Evolutionary conservation across 2,329 filamentous ascomycete genomes (phyloP), one percentile per base, ranked within the genome.

Genomic region (Mycocentrospora acerina): DNA sequence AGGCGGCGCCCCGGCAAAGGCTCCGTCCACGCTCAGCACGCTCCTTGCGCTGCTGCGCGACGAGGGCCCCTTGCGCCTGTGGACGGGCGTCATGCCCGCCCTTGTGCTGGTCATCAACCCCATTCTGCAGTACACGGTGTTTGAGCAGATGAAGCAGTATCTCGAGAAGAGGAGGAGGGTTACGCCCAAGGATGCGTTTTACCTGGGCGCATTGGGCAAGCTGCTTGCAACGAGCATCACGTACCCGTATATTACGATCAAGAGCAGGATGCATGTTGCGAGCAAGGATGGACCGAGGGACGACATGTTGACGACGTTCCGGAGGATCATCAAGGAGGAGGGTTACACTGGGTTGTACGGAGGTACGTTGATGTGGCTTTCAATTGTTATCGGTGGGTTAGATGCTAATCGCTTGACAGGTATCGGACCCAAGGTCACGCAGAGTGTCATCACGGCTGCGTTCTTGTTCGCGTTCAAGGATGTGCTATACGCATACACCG

Each of bases 391-490:
- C 16, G 29, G 32, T 34, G 2, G 12, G 15, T 27, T 4, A 16
- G n/a, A n/a, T n/a, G n/a, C n/a, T n/a, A n/a, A n/a, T n/a, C n/a
- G n/a, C n/a, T n/a, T 27, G 13, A 7, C 51, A 95, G 90, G 91
- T 37, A 95, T 98, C 62, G 90, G 85, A 15, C 90, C 93, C 55
- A 98, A 98, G 78, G 85, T 98, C 53, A 90, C 90, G 14, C 93
- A 98, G 73, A 96, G 90, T 64, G 93, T 97, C 30, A 79, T 98
- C 46, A 98, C 93, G 4, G 93, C 93, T 5, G 93, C 93, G 3
- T 90, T 97, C 71, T 75, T 98, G 42, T 98, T 98, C 66, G 93
- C 90, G 2, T 96, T 98, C 75, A 98, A 98, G 77, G 93, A 98
- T 65, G 88, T 89, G 6, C 78, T 98, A 5, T 98, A 97, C 66